Evolutionary conservation across 2,329 filamentous ascomycete species (phyloP).

Genomic region (Aspergillus arachidicola): DNA sequence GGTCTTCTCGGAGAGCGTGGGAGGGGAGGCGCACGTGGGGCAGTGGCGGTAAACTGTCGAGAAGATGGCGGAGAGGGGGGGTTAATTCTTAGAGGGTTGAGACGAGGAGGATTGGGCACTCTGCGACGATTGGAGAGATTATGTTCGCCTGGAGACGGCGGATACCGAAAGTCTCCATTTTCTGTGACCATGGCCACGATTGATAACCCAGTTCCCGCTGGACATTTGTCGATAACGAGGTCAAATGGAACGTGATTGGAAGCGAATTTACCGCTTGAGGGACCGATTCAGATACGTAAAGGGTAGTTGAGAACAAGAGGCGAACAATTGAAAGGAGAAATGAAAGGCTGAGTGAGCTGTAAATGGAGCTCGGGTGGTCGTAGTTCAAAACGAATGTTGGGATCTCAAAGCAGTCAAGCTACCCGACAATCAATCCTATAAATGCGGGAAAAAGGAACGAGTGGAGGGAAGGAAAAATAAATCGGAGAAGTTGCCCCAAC

Average conservation of each 20-base stretch:
- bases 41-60: conserved; percentile 26
- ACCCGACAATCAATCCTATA: conserved; percentile 12
- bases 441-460: conserved; percentile 14
- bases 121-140: conserved; percentile 34
- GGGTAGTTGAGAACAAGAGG: neutral
- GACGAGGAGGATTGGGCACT: conserved; percentile 31
- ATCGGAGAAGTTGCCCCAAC: conserved; percentile 17
- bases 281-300: conserved; percentile 2
- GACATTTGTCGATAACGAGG: conserved; percentile 40
- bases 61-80: conserved; percentile 27
- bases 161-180: conserved; percentile 41
- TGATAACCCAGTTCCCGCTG: conserved; percentile 38
- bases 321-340: neutral
- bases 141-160: conserved; percentile 34
- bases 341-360: neutral
- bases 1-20: conserved; percentile 21
- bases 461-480: conserved; percentile 15
- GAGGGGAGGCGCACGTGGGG: conserved; percentile 19
- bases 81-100: conserved; percentile 34
- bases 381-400: conserved; percentile 7
- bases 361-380: conserved; percentile 2
- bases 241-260: conserved; percentile 7
- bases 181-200: conserved; percentile 50
- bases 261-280: neutral
- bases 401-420: conserved; percentile 13